A percentile compares a stretch with the other conserved stretches of the same genome.
phyloP scores from a whole-genome alignment of 345 rosid genomes.

The Excoecaria cochinchinensis region DNA sequence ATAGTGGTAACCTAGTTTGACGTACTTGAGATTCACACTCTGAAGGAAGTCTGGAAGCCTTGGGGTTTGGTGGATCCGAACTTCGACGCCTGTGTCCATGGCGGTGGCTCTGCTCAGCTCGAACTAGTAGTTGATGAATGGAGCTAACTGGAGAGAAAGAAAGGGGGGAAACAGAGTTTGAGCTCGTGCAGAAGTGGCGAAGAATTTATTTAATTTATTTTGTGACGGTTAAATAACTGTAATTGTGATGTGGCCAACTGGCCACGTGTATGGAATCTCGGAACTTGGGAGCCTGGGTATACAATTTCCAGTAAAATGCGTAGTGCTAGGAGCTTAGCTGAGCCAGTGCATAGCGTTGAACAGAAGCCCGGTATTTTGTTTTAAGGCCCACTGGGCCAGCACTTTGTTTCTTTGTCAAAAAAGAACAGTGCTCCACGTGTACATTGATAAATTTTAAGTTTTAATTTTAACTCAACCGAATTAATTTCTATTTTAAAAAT shows the following conservation, averaged over 20 bases:
- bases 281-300: not conserved
- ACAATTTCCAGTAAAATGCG: not conserved
- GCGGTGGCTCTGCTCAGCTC: not conserved
- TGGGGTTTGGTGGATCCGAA: constrained; percentile 26
- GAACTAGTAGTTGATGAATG: not conserved
- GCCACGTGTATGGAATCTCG: not conserved
- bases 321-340: not conserved
- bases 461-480: no score
- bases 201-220: not conserved
- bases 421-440: not conserved
- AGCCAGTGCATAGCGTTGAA: no score
- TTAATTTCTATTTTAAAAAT: no score
- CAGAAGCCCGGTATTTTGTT: no score
- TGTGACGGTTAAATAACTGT: constrained; percentile 17
- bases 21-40: constrained; percentile 32
- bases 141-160: not conserved
- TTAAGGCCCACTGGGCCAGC: not conserved
- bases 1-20: constrained; percentile 26
- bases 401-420: no score
- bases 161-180: not conserved
- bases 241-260: constrained; percentile 5
- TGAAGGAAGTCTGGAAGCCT: constrained; percentile 28
- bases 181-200: not conserved
- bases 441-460: not conserved
- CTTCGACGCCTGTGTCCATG: constrained; percentile 29